Evolutionary conservation across 2,329 filamentous ascomycete genomes (phyloP).

Genomic region (Colletotrichum viniferum): DNA sequence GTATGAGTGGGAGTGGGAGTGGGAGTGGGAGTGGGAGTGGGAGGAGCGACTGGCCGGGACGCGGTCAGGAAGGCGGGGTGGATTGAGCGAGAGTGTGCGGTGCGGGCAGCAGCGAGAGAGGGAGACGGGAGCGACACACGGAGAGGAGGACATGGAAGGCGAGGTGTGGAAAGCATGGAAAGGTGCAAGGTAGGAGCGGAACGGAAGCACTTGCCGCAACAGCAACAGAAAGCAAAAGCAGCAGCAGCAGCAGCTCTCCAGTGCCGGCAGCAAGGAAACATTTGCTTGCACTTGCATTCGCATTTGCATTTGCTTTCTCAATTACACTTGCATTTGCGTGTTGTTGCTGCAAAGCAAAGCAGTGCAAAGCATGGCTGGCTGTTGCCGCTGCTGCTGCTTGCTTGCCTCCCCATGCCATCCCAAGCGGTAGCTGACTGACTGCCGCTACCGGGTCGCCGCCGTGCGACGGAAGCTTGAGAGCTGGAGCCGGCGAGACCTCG

Average conservation of each 20-base stretch:
- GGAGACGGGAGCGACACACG: background rate
- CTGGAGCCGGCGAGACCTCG: background rate
- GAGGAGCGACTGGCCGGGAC: slow-evolving; percentile 17
- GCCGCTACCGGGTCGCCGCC: background rate
- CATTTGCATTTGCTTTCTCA: background rate
- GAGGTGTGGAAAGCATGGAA: background rate
- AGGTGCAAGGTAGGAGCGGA: slow-evolving; percentile 8
- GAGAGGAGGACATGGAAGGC: background rate
- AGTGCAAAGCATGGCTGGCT: background rate
- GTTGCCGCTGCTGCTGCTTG: background rate
- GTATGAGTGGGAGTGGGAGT: slow-evolving; percentile 14
- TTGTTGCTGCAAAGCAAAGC: background rate
- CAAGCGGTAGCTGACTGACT: background rate
- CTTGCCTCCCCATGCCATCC: background rate
- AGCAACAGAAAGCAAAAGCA: background rate
- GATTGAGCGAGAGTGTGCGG: background rate
- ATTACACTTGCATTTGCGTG: background rate
- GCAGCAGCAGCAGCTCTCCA: background rate
- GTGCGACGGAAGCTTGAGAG: background rate
- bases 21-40: slow-evolving; percentile 19
- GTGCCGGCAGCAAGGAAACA: background rate
- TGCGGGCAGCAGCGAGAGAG: background rate
- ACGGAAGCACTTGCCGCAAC: background rate
- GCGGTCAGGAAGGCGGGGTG: slow-evolving; percentile 14
- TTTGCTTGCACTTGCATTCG: background rate